These are phyloP conservation scores for Ulmus americana DNA, from an alignment of 331 rosid genomes.

Conservation along the genomic window DNA sequence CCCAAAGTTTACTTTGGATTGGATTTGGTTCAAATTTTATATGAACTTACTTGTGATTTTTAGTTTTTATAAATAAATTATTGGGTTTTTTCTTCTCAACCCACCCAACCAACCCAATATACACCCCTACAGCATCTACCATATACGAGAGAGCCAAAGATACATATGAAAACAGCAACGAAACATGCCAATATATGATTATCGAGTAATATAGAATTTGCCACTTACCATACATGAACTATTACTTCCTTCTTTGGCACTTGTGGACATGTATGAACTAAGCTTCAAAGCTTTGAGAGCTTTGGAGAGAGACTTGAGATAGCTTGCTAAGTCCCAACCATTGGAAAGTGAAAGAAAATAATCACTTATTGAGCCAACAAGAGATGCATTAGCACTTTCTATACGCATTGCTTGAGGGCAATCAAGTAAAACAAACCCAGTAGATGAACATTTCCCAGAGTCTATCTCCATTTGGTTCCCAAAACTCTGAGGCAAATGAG, in stretches of 20 bases:
- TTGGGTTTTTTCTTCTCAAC: too few species aligned
- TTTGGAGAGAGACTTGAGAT: conserved; percentile 92
- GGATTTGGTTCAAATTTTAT: too few species aligned
- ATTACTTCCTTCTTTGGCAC: conserved; percentile 78
- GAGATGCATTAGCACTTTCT: conserved; percentile 87
- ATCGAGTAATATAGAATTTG: conserved; percentile 11
- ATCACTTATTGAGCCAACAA: conserved; percentile 93
- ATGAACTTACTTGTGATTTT: too few species aligned
- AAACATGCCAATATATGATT: conserved; percentile 5
- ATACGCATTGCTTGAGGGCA: conserved; percentile 96
- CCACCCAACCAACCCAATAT: too few species aligned
- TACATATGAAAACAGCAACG: too few species aligned
- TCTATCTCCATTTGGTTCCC: conserved; percentile 92
- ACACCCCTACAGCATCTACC: too few species aligned
- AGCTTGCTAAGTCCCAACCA: conserved; percentile 96
- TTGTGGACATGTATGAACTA: conserved; percentile 56
- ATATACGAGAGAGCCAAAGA: too few species aligned
- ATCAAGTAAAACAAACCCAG: conserved; percentile 89
- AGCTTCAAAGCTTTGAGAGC: conserved; percentile 85
- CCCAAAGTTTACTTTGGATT: too few species aligned
- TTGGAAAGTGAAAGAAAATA: conserved; percentile 86
- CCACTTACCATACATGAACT: conserved; percentile 70
- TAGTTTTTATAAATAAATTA: too few species aligned
- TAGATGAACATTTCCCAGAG: conserved; percentile 60
- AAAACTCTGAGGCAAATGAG: conserved; percentile 73